Evolutionary conservation across 2,329 filamentous ascomycete genomes (phyloP).

Genomic region (Talaromyces sp.): DNA sequence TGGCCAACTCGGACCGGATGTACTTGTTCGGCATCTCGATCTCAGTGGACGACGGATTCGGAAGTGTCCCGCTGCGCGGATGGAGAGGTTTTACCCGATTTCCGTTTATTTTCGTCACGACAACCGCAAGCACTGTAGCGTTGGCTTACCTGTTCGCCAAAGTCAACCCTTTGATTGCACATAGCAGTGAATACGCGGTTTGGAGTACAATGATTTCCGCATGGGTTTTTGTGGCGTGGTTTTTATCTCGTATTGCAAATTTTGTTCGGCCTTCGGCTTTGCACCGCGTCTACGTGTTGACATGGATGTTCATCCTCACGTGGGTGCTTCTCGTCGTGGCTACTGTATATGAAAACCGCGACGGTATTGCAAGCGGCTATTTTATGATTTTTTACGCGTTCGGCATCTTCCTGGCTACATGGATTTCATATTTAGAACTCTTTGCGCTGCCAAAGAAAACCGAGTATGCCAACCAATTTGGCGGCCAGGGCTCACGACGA

Average conservation of each 20-base stretch:
- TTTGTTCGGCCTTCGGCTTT: conserved; percentile 79
- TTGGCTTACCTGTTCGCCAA: conserved; percentile 72
- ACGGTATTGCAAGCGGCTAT: conserved; percentile 70
- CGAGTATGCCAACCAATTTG: conserved; percentile 59
- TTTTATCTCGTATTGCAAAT: conserved; percentile 71
- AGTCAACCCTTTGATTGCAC: conserved; percentile 84
- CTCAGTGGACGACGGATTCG: conserved; percentile 55
- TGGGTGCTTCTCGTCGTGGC: conserved; percentile 68
- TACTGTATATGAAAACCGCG: conserved; percentile 70
- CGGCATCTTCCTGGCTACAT: conserved; percentile 65
- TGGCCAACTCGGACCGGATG: conserved; percentile 71
- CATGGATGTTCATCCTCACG: conserved; percentile 75
- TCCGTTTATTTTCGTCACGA: conserved; percentile 65
- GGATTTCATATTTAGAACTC: conserved; percentile 73
- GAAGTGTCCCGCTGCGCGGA: conserved; percentile 63
- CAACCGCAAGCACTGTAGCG: conserved; percentile 64
- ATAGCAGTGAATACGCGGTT: conserved; percentile 80
- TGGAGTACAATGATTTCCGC: conserved; percentile 82
- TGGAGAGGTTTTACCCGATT: conserved; percentile 80
- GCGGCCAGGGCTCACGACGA: conserved; percentile 26
- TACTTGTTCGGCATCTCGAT: conserved; percentile 74
- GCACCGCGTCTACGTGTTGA: conserved; percentile 70
- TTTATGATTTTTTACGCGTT: conserved; percentile 75
- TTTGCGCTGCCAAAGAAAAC: conserved; percentile 69
- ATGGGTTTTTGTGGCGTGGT: conserved; percentile 79